Conservation (phyloP, 257 asterid species). For the Solanum bulbocastanum region DNA sequence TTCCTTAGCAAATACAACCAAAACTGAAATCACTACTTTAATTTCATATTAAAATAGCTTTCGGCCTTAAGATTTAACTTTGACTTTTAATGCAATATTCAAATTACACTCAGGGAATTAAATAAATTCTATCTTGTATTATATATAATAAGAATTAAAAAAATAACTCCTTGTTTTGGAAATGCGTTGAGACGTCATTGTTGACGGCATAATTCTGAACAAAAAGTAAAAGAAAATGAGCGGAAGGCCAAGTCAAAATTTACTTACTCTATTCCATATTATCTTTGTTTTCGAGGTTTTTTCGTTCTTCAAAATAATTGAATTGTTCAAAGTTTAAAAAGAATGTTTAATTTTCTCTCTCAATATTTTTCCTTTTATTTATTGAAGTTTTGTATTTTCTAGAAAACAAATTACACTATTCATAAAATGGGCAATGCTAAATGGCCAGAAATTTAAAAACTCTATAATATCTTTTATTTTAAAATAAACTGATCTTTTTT, state of each 20-base stretch:
- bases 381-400: rapidly evolving
- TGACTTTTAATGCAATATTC: neutral
- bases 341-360: too few relatives aligned
- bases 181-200: neutral
- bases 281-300: rapidly evolving
- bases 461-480: too few relatives aligned
- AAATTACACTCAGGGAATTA: too few relatives aligned
- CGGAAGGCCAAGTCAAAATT: neutral
- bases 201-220: neutral
- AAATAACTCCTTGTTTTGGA: neutral
- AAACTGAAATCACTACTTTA: neutral
- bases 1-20: neutral
- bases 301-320: too few relatives aligned
- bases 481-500: too few relatives aligned
- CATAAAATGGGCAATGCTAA: too few relatives aligned
- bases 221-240: neutral
- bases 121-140: neutral
- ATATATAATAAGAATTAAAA: neutral
- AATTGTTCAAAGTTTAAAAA: rapidly evolving
- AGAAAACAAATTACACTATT: too few relatives aligned
- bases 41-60: too few relatives aligned
- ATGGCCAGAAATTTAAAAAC: too few relatives aligned
- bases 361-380: too few relatives aligned
- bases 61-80: neutral
- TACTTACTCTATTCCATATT: neutral